Base-by-base conservation (phyloP, 371 early-diverging fungal species). In the Lichtheimia hyalospora region DNA sequence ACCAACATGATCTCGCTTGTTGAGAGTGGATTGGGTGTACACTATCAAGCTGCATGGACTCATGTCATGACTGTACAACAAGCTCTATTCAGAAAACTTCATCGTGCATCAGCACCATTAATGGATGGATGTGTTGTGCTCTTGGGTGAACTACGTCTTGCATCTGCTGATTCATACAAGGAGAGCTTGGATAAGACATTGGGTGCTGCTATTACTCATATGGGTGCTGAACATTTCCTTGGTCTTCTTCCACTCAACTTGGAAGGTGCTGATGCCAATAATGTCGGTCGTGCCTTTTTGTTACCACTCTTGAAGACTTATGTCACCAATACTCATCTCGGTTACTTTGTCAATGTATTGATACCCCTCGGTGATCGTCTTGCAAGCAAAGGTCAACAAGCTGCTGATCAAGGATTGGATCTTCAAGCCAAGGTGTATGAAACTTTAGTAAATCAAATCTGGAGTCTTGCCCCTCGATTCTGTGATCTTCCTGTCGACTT, bases 361-460 rank as follows among this genome's bases (percentile, higher is more conserved):
- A 83, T 84, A 49, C 96, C 96, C 5, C 69, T 97, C 28, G 91
- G 89, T 15, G 88, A 92, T 51, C 82, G 86, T 23, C 81, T 96
- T 21, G 75, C 82, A n/a, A 75, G 81, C 23, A 88, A 87, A 64
- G 82, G 84, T 21, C 81, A 81, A 25, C 76, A 69, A 21, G 89
- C 89, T 59, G 74, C 79, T 52, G 75, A 78, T 24, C 76, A 86
- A 49, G 89, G 85, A 46, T 75, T 85, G 20, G 85, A 77, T 24
- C 80, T 92, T 62, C 92, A 94, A 81, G 89, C 93, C 61, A 97
- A 97, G 75, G 85, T 98, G 42, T 95, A 91, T 67, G 90, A 89
- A 54, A 94, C 96, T 0, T 74, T 98, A 44, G 85, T 83, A 23
- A 82, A 88, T 28, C 98, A 98, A 75, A 84, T 95, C 46, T 97